Percentiles rank a stretch among this genome's conserved stretches.
phyloP scores from a whole-genome alignment of 2,329 filamentous ascomycete species.

The Penicillium sp. region DNA sequence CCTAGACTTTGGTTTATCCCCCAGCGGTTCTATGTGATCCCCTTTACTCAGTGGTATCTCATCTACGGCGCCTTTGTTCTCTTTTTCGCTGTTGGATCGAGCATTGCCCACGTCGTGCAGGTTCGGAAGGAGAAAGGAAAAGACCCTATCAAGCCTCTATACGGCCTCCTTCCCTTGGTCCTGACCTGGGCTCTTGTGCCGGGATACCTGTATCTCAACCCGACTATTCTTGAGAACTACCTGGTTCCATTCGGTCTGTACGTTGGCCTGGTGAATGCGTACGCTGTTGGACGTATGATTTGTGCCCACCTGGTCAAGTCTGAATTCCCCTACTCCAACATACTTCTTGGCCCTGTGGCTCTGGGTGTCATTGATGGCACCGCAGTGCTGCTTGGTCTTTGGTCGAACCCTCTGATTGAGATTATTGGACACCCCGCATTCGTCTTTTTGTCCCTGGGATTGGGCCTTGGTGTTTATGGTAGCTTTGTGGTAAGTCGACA shows the following conservation, averaged over 20 bases:
- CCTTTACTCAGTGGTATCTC: constrained; percentile 93
- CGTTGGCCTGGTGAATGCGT: constrained; percentile 88
- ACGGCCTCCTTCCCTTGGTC: constrained; percentile 83
- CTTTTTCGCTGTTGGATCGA: constrained; percentile 77
- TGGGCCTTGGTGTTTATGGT: constrained; percentile 88
- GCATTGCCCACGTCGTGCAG: constrained; percentile 80
- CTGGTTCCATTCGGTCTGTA: constrained; percentile 90
- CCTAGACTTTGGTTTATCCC: constrained; percentile 69
- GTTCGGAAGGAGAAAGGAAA: constrained; percentile 74
- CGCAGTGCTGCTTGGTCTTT: constrained; percentile 69
- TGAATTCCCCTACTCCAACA: constrained; percentile 87
- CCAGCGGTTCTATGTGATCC: constrained; percentile 72
- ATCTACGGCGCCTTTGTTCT: constrained; percentile 82
- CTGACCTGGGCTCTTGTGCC: constrained; percentile 76
- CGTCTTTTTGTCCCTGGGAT: constrained; percentile 84
- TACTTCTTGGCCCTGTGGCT: constrained; percentile 77
- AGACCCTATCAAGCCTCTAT: constrained; percentile 70
- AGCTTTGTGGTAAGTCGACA: constrained; percentile 75
- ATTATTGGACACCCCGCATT: constrained; percentile 89
- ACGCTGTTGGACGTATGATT: constrained; percentile 94
- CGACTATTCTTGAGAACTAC: constrained; percentile 78
- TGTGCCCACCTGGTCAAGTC: constrained; percentile 89
- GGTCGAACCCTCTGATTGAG: constrained; percentile 76
- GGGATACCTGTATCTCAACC: constrained; percentile 82
- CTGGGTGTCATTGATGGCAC: constrained; percentile 80